Evolutionary conservation across 2,329 filamentous ascomycete species (phyloP).

Genomic region (Amauroascus verrucosus): DNA sequence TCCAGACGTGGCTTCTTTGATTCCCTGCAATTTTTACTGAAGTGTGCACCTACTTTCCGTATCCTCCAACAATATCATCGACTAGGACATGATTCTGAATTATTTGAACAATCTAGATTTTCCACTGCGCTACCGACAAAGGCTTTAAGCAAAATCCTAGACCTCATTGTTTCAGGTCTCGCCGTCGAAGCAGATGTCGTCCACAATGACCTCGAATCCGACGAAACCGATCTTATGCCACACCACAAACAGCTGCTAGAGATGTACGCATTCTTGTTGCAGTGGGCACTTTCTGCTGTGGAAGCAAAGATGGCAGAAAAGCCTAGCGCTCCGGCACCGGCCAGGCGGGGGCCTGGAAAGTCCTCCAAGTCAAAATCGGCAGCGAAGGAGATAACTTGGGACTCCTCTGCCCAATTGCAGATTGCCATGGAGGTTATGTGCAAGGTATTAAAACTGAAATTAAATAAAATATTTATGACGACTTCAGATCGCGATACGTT

Average conservation of each 20-base stretch:
- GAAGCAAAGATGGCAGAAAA: constrained; percentile 92
- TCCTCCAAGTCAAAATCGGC: constrained; percentile 58
- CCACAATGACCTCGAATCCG: constrained; percentile 75
- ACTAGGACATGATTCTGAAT: constrained; percentile 50
- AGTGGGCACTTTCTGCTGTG: constrained; percentile 92
- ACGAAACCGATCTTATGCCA: constrained; percentile 76
- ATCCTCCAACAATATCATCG: constrained; percentile 18
- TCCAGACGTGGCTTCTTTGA: constrained; percentile 71
- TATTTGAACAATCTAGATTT: constrained; percentile 61
- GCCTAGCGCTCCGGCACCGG: constrained; percentile 58
- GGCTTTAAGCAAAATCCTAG: constrained; percentile 83
- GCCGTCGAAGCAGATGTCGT: constrained; percentile 76
- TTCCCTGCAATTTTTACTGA: constrained; percentile 88
- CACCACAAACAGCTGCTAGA: constrained; percentile 89
- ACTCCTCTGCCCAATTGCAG: constrained; percentile 79
- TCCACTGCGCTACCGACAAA: constrained; percentile 67
- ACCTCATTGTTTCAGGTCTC: constrained; percentile 76
- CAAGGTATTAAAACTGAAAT: constrained; percentile 85
- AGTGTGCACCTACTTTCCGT: constrained; percentile 58
- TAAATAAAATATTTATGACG: constrained; percentile 86
- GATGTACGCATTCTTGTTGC: constrained; percentile 84
- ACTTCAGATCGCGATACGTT: constrained; percentile 96
- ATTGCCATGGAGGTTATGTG: constrained; percentile 86
- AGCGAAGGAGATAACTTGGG: constrained; percentile 71
- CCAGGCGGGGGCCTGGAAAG: constrained; percentile 63